phyloP scores from a whole-genome alignment of 805 yeast species.

The Debaryomyces castellii region DNA sequence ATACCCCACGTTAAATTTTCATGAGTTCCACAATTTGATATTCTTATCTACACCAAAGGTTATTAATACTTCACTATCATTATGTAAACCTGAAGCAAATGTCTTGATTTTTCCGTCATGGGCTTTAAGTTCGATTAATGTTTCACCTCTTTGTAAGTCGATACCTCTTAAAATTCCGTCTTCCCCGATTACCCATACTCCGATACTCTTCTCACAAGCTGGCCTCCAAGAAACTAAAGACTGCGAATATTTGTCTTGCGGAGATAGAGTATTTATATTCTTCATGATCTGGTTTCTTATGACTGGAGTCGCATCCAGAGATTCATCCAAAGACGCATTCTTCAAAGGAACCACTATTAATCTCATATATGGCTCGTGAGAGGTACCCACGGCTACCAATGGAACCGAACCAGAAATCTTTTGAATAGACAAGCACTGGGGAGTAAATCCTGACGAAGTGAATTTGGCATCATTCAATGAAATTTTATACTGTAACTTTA shows the following conservation, averaged over 20 bases:
- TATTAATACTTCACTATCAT: slow-evolving; percentile 36
- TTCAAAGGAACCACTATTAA: slow-evolving; percentile 55
- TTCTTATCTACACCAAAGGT: slow-evolving; percentile 48
- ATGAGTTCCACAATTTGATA: slow-evolving; percentile 2
- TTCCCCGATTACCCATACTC: slow-evolving; percentile 69
- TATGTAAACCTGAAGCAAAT: slow-evolving; percentile 20
- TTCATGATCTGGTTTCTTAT: slow-evolving; percentile 25
- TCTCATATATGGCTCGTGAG: slow-evolving; percentile 78
- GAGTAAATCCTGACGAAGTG: slow-evolving; percentile 61
- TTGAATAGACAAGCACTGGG: slow-evolving; percentile 41
- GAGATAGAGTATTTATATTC: slow-evolving; percentile 48
- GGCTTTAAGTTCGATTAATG: slow-evolving; percentile 31
- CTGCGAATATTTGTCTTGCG: slow-evolving; percentile 67
- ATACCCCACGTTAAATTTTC: neutral
- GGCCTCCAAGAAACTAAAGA: slow-evolving; percentile 48
- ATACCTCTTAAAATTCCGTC: slow-evolving; percentile 66
- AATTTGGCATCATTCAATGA: slow-evolving; percentile 77
- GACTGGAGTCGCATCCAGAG: slow-evolving; percentile 10
- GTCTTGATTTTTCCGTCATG: slow-evolving; percentile 53
- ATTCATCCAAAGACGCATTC: slow-evolving; percentile 7
- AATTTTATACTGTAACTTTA: slow-evolving; percentile 43
- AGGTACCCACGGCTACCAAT: slow-evolving; percentile 63
- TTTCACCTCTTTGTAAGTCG: slow-evolving; percentile 42
- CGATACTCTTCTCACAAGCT: slow-evolving; percentile 32
- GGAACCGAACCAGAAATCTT: slow-evolving; percentile 15